These are phyloP conservation scores for Fusarium sterilihyphosum DNA, from an alignment of 2,329 filamentous ascomycete genomes.

Conservation along the genomic window DNA sequence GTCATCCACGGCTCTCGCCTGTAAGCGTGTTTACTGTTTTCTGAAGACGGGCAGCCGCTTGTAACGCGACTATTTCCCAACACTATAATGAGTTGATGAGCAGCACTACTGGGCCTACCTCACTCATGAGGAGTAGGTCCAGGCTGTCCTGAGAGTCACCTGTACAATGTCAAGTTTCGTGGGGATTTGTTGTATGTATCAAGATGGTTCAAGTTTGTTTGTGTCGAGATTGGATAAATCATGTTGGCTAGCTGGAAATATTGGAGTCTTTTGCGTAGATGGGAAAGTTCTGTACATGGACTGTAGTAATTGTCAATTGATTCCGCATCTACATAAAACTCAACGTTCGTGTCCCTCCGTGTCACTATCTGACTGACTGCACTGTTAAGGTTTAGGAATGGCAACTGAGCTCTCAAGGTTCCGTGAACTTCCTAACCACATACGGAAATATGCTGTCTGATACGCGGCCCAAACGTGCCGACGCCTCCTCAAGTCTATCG, in stretches of 20 bases:
- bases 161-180: conserved; percentile 35
- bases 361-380: neutral
- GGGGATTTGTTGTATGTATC: conserved; percentile 39
- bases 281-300: conserved; percentile 56
- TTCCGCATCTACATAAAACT: conserved; percentile 39
- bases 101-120: conserved; percentile 31
- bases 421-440: neutral
- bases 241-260: conserved; percentile 48
- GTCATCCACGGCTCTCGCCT: conserved; percentile 84
- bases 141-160: conserved; percentile 24
- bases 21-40: conserved; percentile 54
- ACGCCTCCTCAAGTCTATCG: neutral
- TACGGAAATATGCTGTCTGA: neutral
- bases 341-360: neutral
- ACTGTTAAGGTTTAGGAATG: neutral
- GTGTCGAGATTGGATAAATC: conserved; percentile 48
- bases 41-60: conserved; percentile 35
- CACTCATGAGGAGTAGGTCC: conserved; percentile 14
- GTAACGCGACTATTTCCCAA: conserved; percentile 36
- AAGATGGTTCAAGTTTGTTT: conserved; percentile 42
- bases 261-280: conserved; percentile 54
- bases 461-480: neutral
- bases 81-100: conserved; percentile 23
- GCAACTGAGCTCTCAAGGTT: neutral
- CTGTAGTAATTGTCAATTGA: conserved; percentile 48